Evolutionary conservation across 2,329 filamentous ascomycete genomes (phyloP), one percentile per base, ranked within the genome.

Genomic region (Aspergillus hiratsukae): DNA sequence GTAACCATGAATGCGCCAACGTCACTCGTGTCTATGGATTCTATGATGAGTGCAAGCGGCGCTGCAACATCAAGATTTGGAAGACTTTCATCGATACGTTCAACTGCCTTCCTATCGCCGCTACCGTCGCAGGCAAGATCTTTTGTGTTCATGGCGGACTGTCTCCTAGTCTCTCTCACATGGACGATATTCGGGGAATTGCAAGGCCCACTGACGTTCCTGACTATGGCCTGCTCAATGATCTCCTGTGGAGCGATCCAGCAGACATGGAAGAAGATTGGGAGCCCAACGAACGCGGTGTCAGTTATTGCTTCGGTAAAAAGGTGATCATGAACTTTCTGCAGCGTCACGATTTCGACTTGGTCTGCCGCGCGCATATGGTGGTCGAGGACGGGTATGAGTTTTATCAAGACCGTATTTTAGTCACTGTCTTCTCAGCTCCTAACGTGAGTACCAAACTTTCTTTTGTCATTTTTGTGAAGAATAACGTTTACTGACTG

Each of bases 371-470:
- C 64, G 94, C 94, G 50, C 94, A 99, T 77, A 97, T 97, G 94
- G 94, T 99, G 52, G 94, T 99, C 23, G 94, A 99, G 74, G 94
- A 99, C 71, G 94, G 94, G 10, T 99, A 99, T 75, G 94, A 99
- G 69, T 99, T 99, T 75, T 99, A 97, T 75, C 96, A 90, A 60
- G 94, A 99, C 72, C 84, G 94, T 57, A 89, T 97, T 48, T 76
- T 99, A 58, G 94, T 99, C 48, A 99, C 94, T 2, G 93, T 99
- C 1, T 99, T 99, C 73, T 97, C 91, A 61, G 94, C 94, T 51
- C 94, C 94, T 27, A 99, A 99, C 69, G 91, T 96, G 80, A 83
- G 90, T 83, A 61, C 31, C 40, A 49, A 25, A 41, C 27, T 28
- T 49, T 27, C 29, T 35, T 41, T 54, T 51, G 6, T 27, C 21